phyloP scores from a whole-genome alignment of 2,329 filamentous ascomycete species.

The Domatiomyces catenatus region DNA sequence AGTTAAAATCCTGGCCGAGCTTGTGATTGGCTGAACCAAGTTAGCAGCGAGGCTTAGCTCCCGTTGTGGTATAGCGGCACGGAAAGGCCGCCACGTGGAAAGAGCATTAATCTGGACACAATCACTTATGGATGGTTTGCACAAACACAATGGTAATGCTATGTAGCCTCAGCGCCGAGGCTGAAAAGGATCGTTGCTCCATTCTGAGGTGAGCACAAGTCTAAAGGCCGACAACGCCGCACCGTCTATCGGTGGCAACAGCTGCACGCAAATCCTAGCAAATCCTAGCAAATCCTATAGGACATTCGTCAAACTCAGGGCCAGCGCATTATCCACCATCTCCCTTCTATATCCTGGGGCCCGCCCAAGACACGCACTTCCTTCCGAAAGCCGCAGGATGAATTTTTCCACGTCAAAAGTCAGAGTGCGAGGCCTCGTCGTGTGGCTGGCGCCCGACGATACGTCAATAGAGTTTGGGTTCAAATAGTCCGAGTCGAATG shows the following conservation, averaged over 20 bases:
- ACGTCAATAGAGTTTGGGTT: neutral
- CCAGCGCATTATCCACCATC: slow-evolving; percentile 22
- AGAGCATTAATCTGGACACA: too few relatives aligned
- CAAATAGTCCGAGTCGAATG: neutral
- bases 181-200: neutral
- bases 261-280: neutral
- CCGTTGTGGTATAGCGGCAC: too few relatives aligned
- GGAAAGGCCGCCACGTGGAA: too few relatives aligned
- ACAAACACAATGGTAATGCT: neutral
- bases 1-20: too few relatives aligned
- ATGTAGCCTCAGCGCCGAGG: neutral
- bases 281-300: slow-evolving; percentile 5
- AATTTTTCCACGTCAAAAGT: slow-evolving; percentile 15
- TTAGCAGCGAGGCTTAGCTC: too few relatives aligned
- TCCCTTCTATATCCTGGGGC: slow-evolving; percentile 22
- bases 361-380: slow-evolving; percentile 21
- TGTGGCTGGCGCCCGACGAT: neutral
- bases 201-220: neutral
- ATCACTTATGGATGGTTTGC: too few relatives aligned
- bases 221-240: neutral
- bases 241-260: neutral
- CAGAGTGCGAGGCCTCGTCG: neutral
- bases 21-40: too few relatives aligned
- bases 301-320: slow-evolving; percentile 13
- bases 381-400: slow-evolving; percentile 17